Base-by-base conservation (phyloP, 345 rosid species). In the Ceriops decandra region DNA sequence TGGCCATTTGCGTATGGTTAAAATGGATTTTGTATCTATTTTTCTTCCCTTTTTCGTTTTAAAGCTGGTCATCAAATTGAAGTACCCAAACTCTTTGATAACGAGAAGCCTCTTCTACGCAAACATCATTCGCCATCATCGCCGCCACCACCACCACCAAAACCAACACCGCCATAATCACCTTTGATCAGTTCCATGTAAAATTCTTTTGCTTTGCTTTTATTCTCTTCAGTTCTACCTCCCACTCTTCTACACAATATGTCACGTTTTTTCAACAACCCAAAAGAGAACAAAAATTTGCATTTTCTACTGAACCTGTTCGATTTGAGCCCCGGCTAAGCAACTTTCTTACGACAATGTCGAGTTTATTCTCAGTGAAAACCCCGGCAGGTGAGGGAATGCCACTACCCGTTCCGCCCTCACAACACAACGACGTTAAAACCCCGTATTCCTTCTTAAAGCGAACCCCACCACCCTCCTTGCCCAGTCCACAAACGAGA, bases 1-100 rank as follows among this genome's bases (percentile, higher is more conserved):
- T 11, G 13, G 35, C 28, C 5, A 2, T 57, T 13, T 15, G 46
- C 47, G 59, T 52, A 10, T 5, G 4, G 53, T 60, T 3, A 83
- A 54, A 54, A 53, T 81, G 84, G 81, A 77, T 78, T 78, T 79
- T 59, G 59, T 80, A 33, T 77, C 80, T 42, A 65, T 81, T 69
- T 83, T 79, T 63, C 58, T 81, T 16, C 87, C 89, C 9, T 83
- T 85, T 77, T 85, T 85, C 75, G 74, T 83, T 69, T 68, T 83
- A 52, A 85, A 83, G 54, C 54, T 83, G 13, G 79, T 81, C 35
- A 61, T 85, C 64, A 80, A 83, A 69, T 69, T 81, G 42, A 85
- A 83, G 73, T 72, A 80, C 68, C 82, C 82, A 1, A 73, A 82
- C 53, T 69, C 82, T 67, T 72, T 80, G 64, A 78, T 76, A 72